These are phyloP conservation scores for Rhododendron mucronatum DNA, from an alignment of 148 eudicot species.

Conservation along the genomic window DNA sequence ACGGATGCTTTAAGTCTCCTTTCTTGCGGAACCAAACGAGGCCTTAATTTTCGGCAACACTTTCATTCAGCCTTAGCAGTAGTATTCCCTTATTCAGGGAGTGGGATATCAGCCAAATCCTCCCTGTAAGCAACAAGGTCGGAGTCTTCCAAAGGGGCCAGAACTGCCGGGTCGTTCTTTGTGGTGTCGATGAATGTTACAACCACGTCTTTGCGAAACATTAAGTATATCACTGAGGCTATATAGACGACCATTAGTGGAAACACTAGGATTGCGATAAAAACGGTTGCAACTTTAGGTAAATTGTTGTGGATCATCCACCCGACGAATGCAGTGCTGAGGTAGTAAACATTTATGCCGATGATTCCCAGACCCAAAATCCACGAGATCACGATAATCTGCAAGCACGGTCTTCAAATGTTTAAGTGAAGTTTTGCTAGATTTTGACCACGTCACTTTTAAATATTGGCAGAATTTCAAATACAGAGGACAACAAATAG, in stretches of 20 bases:
- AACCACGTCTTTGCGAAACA: slow-evolving; percentile 64
- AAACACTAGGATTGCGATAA: slow-evolving; percentile 66
- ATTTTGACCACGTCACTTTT: background rate
- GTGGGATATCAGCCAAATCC: slow-evolving; percentile 52
- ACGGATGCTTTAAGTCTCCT: background rate
- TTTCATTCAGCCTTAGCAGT: background rate
- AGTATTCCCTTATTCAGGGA: slow-evolving; percentile 26
- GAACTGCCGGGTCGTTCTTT: slow-evolving; percentile 14
- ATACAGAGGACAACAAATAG: too few relatives aligned
- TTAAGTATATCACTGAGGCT: slow-evolving; percentile 57
- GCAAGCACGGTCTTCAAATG: background rate
- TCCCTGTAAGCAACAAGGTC: slow-evolving; percentile 30
- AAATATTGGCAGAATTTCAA: background rate
- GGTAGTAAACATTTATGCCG: slow-evolving; percentile 77
- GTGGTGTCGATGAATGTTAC: slow-evolving; percentile 52
- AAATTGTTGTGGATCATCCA: slow-evolving; percentile 65
- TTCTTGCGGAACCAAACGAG: background rate
- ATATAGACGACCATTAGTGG: slow-evolving; percentile 69
- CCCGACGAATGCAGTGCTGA: slow-evolving; percentile 57
- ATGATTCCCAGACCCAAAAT: slow-evolving; percentile 57
- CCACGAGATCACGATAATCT: slow-evolving; percentile 65
- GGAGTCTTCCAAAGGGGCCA: slow-evolving; percentile 18
- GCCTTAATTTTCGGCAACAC: background rate
- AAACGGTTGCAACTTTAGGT: slow-evolving; percentile 65
- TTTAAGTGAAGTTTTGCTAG: background rate